Evolutionary conservation across 1,284 basidiomycete genomes (phyloP).

Genomic region (Cryptococcus maquisensis): DNA sequence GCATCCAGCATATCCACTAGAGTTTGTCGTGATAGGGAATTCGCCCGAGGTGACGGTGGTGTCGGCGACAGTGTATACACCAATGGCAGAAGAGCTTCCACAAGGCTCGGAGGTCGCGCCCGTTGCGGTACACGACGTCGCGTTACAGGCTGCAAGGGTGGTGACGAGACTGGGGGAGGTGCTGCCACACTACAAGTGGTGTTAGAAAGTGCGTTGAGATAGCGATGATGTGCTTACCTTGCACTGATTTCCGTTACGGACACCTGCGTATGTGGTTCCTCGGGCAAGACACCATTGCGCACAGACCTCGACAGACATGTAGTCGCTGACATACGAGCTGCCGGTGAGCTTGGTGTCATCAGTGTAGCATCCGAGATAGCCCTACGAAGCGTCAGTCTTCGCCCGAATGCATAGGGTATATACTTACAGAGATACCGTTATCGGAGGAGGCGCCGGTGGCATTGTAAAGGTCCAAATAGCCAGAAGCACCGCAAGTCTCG

Average conservation of each 20-base stretch:
- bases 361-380: conserved; percentile 25
- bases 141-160: conserved; percentile 13
- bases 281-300: conserved; percentile 16
- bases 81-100: conserved; percentile 10
- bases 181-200: conserved; percentile 18
- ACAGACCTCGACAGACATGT: conserved; percentile 20
- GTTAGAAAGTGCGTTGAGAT: neutral
- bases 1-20: conserved; percentile 22
- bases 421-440: conserved; percentile 5
- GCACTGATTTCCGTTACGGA: neutral
- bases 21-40: conserved; percentile 10
- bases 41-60: conserved; percentile 10
- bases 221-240: too few species aligned
- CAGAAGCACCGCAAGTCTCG: conserved; percentile 14
- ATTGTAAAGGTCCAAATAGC: conserved; percentile 16
- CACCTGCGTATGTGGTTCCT: conserved; percentile 20
- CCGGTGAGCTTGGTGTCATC: conserved; percentile 16
- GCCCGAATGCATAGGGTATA: too few species aligned
- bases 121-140: conserved; percentile 17
- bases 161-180: conserved; percentile 9
- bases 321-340: conserved; percentile 13
- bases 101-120: conserved; percentile 6
- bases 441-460: conserved; percentile 11
- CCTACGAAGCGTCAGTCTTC: neutral
- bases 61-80: conserved; percentile 11